A percentile compares a stretch with the other conserved stretches of the same genome.
These are phyloP conservation scores for Phytophthora europaea DNA, from an alignment of 352 stramenopile genomes.

Conservation along the genomic window DNA sequence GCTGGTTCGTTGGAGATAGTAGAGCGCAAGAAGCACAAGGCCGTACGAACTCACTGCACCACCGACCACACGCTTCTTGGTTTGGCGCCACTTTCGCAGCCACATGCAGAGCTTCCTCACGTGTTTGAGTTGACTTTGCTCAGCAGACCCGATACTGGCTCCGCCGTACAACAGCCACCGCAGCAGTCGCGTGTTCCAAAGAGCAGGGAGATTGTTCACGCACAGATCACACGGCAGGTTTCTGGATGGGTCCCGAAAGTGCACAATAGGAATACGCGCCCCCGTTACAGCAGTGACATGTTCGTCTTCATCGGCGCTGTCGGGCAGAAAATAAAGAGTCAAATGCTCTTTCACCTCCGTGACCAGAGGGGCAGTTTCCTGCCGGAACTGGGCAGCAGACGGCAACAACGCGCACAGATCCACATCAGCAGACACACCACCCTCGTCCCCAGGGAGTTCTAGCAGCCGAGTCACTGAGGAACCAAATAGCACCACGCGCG, in stretches of 20 bases:
- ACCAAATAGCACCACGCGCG: slow-evolving; percentile 70
- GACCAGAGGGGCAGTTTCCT: slow-evolving; percentile 61
- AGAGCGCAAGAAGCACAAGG: slow-evolving; percentile 70
- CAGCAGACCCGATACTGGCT: background rate
- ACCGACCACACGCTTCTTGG: slow-evolving; percentile 43
- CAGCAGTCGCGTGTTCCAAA: slow-evolving; percentile 86
- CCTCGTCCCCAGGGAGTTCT: background rate
- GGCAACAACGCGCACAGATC: slow-evolving; percentile 81
- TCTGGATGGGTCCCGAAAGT: slow-evolving; percentile 54
- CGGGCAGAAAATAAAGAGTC: slow-evolving; percentile 54
- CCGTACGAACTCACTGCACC: slow-evolving; percentile 75
- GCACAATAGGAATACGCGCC: slow-evolving; percentile 80
- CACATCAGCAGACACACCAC: slow-evolving; percentile 46
- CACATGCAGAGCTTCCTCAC: slow-evolving; percentile 52
- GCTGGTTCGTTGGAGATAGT: slow-evolving; percentile 68
- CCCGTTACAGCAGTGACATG: slow-evolving; percentile 36
- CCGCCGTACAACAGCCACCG: slow-evolving; percentile 38
- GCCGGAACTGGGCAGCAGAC: slow-evolving; percentile 54
- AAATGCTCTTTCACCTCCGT: slow-evolving; percentile 81
- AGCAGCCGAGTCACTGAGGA: slow-evolving; percentile 71
- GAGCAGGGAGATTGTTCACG: slow-evolving; percentile 83
- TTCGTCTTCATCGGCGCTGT: slow-evolving; percentile 18
- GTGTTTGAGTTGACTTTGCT: slow-evolving; percentile 22
- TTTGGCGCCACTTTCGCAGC: slow-evolving; percentile 65
- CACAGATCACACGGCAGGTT: slow-evolving; percentile 73